Evolutionary conservation across 2,329 filamentous ascomycete species (phyloP), one percentile per base, ranked within the genome.

Genomic region (Albifimbria verrucaria): DNA sequence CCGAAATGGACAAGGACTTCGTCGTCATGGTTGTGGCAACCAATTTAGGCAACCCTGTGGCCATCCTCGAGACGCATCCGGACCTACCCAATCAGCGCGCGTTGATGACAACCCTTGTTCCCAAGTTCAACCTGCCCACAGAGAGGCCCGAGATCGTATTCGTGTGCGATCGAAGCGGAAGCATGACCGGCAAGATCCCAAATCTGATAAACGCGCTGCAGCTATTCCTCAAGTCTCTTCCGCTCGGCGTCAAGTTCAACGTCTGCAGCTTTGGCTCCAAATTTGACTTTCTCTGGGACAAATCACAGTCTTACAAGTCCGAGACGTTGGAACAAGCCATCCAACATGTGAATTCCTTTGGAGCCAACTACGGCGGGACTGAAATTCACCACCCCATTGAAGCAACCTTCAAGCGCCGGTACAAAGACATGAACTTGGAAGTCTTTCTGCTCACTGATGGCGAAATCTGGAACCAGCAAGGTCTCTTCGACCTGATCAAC

Each of bases 81-180:
- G 79, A 72, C 0, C 74, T 88, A 2, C 72, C 79, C 0, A 75
- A 82, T 51, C 84, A 88, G 48, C 77, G 82, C 3, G 86, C 87
- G 1, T 64, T 91, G 53, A 89, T 92, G 86, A 73, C 80, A 0
- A 89, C 87, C 0, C 72, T 91, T 0, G 85, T 90, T 0, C 88
- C 88, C 2, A 85, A 83, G 56, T 89, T 90, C 68, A 74, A 75
- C n/a, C 70, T 89, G 0, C 81, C 82, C 0, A 64, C 77, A 0
- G 73, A 77, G 9, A 68, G 66, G 51, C 74, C 76, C 3, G 88
- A 92, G 63, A 78, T 92, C 21, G 81, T 91, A 18, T 90, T 92
- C 58, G 71, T 92, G 4, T 87, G 85, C 52, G 88, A 92, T 64
- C 79, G 87, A 49, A 89, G 85, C 52, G 87, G 86, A 0, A 88